Base-by-base conservation (phyloP, 306 rosid species). In the Gillenia trifoliata region DNA sequence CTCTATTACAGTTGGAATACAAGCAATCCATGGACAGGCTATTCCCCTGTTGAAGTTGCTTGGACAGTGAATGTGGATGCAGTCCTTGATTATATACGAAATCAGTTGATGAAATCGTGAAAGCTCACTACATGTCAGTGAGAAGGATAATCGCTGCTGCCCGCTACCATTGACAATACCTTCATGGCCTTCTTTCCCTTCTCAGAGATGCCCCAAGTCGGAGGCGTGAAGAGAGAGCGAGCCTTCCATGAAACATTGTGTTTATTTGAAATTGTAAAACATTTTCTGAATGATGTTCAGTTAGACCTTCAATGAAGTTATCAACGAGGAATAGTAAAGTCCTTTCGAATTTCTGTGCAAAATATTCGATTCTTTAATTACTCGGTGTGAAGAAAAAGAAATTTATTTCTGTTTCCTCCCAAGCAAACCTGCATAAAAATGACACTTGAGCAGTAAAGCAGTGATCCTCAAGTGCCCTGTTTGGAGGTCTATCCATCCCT, bases 11-110 rank as follows among this genome's bases (percentile, higher is more conserved):
- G 99, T 62, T 94, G 99, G 99, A 86, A 89, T 76, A 3, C 89
- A 7, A 85, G 78, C 95, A 94, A 94, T 71, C 97, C 96, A 40
- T 94, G 99, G 99, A 75, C 95, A 5, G 96, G 84, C 70, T 84
- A 81, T 79, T 88, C 97, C 29, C 97, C 97, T 2, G 81, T 90
- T 69, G 89, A 96, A 31, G 96, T 94, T 68, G 95, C 96, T 43
- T 94, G 97, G 96, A 91, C 96, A 28, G 98, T 89, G 79, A 71
- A 94, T 60, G 89, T 90, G 11, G 88, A 90, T 57, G 97, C 75
- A 77, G 87, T 90, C 66, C 75, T 87, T 25, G 49, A 78, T 20
- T 90, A 85, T 38, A 40, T 92, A 52, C 90, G 67, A 82, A 86
- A 81, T 64, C 59, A 75, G 62, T 20, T 92, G 83, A 84, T 83